A percentile compares a stretch with the other conserved stretches of the same genome.
Evolutionary conservation across 202 grass and related monocot species (phyloP).

Genomic region (Schoenoplectus triqueter): DNA sequence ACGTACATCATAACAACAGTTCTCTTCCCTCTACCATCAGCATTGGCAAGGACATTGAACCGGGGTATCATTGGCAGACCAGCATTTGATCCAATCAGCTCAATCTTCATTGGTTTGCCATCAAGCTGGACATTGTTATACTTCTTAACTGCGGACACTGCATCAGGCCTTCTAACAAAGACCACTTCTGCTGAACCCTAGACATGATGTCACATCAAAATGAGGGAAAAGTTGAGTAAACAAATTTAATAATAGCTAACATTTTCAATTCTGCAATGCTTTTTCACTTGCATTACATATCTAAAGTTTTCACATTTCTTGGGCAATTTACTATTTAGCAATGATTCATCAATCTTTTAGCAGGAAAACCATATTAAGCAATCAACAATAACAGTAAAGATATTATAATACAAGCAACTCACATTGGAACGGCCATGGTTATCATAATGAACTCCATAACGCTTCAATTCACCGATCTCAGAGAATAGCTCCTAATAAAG

Average conservation of each 20-base stretch:
- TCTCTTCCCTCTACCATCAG: slow-evolving; percentile 68
- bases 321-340: background rate
- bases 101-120: slow-evolving; percentile 93
- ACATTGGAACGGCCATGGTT: slow-evolving; percentile 78
- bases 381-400: background rate
- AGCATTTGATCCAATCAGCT: slow-evolving; percentile 79
- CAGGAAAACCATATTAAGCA: too few species aligned
- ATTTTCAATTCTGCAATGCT: slow-evolving; percentile 14
- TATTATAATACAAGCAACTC: slow-evolving; percentile 45
- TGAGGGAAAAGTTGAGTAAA: background rate
- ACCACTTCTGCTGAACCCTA: slow-evolving; percentile 97
- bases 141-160: slow-evolving; percentile 75
- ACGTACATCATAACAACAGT: slow-evolving; percentile 94
- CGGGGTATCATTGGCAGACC: slow-evolving; percentile 48
- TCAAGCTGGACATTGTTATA: slow-evolving; percentile 96
- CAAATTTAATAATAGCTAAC: slow-evolving; percentile 14
- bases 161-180: slow-evolving; percentile 82
- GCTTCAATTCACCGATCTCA: slow-evolving; percentile 90
- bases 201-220: slow-evolving; percentile 33
- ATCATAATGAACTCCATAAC: slow-evolving; percentile 93
- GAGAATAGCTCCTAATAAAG: slow-evolving; percentile 86
- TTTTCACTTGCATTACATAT: background rate
- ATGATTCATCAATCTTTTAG: background rate
- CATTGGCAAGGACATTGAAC: slow-evolving; percentile 63
- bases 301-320: background rate